A percentile compares a stretch with the other conserved stretches of the same genome.
Evolutionary conservation across 305 asterid genomes (phyloP).

Genomic region (Fraxinus baroniana): DNA sequence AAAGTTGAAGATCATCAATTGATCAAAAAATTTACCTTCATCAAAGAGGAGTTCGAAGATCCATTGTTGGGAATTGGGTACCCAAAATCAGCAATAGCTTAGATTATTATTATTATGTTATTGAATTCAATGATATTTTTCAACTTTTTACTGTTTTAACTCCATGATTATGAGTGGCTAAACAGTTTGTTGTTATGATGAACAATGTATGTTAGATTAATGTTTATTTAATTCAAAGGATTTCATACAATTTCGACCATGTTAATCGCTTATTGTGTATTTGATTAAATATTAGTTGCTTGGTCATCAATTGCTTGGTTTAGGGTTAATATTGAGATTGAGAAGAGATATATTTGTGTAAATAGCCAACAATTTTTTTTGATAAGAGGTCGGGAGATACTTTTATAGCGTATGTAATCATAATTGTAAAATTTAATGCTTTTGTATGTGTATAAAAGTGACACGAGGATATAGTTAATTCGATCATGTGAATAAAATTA

Average conservation of each 20-base stretch:
- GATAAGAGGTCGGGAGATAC: background rate
- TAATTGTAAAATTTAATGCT: too few relatives aligned
- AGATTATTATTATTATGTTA: too few relatives aligned
- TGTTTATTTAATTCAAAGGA: background rate
- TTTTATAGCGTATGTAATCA: background rate
- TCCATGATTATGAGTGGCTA: background rate
- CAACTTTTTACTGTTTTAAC: background rate
- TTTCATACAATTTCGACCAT: too few relatives aligned
- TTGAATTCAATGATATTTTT: background rate
- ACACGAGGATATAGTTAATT: background rate
- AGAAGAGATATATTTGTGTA: background rate
- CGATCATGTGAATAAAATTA: background rate
- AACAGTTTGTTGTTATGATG: background rate
- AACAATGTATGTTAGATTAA: too few relatives aligned
- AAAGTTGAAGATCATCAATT: background rate
- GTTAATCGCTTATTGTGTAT: background rate
- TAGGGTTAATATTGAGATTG: background rate
- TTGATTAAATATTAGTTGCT: too few relatives aligned
- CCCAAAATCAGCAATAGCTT: too few relatives aligned
- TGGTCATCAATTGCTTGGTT: background rate
- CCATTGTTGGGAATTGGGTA: background rate
- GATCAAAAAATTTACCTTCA: background rate
- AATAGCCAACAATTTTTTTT: background rate
- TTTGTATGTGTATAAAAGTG: background rate
- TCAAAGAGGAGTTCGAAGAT: background rate